These are phyloP conservation scores for Epicoccum nigrum DNA, from an alignment of 2,329 filamentous ascomycete species.

Conservation along the genomic window DNA sequence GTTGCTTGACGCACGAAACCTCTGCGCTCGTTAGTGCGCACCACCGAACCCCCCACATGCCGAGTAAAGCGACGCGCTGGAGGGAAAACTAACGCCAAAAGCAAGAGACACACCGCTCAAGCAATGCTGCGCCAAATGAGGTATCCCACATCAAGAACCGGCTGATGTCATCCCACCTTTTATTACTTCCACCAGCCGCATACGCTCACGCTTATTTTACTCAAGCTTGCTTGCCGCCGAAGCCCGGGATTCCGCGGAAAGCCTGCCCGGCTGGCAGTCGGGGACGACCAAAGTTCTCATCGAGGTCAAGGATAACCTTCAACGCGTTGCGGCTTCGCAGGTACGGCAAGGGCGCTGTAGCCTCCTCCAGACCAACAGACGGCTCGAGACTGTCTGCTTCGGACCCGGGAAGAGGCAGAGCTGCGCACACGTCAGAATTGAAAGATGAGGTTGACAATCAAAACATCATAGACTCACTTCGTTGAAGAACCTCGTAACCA, in stretches of 20 bases:
- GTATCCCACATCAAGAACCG: constrained; percentile 26
- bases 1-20: constrained; percentile 26
- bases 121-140: constrained; percentile 28
- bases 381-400: constrained; percentile 62
- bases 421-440: neutral
- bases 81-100: constrained; percentile 32
- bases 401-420: constrained; percentile 77
- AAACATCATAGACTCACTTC: constrained; percentile 31
- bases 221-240: constrained; percentile 43
- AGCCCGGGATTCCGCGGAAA: constrained; percentile 46
- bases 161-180: constrained; percentile 42
- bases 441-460: neutral
- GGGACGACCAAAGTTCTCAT: constrained; percentile 86
- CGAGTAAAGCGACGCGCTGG: constrained; percentile 25
- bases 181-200: constrained; percentile 24
- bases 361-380: constrained; percentile 67
- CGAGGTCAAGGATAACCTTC: constrained; percentile 93
- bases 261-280: constrained; percentile 58
- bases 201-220: constrained; percentile 17
- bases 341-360: constrained; percentile 68
- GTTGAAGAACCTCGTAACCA: constrained; percentile 91
- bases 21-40: constrained; percentile 14
- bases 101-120: constrained; percentile 34
- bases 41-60: constrained; percentile 14
- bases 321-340: constrained; percentile 84